Evolutionary conservation across 1,284 basidiomycete genomes (phyloP).

Genomic region (Ustilago tritici): DNA sequence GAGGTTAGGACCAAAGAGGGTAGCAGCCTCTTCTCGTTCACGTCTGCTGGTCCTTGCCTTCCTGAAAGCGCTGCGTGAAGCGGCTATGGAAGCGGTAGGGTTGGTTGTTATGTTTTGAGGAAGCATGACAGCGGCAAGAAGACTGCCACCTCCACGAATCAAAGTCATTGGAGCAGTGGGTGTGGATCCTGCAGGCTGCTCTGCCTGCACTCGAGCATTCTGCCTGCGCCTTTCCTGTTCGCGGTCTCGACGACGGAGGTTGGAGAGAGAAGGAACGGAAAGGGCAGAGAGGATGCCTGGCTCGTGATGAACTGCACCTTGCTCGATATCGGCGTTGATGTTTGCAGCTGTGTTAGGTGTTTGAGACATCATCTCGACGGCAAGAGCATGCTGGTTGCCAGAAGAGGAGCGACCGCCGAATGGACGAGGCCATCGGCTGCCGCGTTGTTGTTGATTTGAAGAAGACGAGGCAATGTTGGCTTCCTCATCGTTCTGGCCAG

Average conservation of each 20-base stretch:
- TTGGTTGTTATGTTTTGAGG: constrained; percentile 5
- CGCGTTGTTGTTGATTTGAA: constrained; percentile 4
- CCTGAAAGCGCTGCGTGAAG: constrained; percentile 22
- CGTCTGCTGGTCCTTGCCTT: constrained; percentile 40
- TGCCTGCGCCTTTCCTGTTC: constrained; percentile 45
- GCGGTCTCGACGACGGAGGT: constrained; percentile 49
- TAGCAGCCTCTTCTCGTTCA: constrained; percentile 59
- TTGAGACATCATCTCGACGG: constrained; percentile 31
- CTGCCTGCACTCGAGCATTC: constrained; percentile 15
- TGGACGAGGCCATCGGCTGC: constrained; percentile 25
- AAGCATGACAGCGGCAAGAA: constrained; percentile 23
- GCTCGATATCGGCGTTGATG: constrained; percentile 27
- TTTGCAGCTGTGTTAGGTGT: background rate
- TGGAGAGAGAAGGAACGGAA: constrained; percentile 34
- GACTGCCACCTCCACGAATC: constrained; percentile 15
- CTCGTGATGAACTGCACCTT: constrained; percentile 30
- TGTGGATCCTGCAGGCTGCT: constrained; percentile 2
- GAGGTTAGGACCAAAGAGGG: constrained; percentile 62
- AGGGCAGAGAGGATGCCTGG: constrained; percentile 46
- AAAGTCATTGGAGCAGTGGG: background rate
- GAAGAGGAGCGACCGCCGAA: constrained; percentile 18
- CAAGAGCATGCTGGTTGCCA: constrained; percentile 7
- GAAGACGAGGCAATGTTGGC: constrained; percentile 17
- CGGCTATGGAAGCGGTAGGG: background rate
- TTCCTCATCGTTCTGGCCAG: constrained; percentile 28